A percentile compares a stretch with the other conserved stretches of the same genome.
These are phyloP conservation scores for Podaxis sp. DNA, from an alignment of 768 basidiomycete genomes.

Conservation along the genomic window DNA sequence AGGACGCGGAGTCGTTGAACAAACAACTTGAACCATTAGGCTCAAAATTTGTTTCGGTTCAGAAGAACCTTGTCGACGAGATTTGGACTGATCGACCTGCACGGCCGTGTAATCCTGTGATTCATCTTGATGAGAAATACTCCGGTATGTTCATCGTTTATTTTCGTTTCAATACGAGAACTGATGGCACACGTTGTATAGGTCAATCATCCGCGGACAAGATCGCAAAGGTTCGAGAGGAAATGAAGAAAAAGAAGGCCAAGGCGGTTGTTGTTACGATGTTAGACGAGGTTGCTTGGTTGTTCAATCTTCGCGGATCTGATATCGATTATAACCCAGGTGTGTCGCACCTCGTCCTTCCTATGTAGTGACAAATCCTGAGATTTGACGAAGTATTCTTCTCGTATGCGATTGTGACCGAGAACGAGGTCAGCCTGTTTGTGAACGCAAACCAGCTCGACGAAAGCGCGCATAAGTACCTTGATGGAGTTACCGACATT, in stretches of 20 bases:
- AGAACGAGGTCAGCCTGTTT: slow-evolving; percentile 63
- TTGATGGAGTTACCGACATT: slow-evolving; percentile 64
- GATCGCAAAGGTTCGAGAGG: slow-evolving; percentile 62
- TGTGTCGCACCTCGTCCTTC: slow-evolving; percentile 19
- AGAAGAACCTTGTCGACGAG: slow-evolving; percentile 72
- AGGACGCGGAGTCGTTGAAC: slow-evolving; percentile 62
- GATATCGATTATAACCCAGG: slow-evolving; percentile 87
- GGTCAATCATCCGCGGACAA: slow-evolving; percentile 69
- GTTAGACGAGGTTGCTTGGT: slow-evolving; percentile 94
- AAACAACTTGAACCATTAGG: slow-evolving; percentile 52
- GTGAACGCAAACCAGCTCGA: slow-evolving; percentile 56
- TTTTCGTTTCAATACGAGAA: not conserved
- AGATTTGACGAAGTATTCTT: slow-evolving; percentile 70
- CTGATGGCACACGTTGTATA: slow-evolving; percentile 18
- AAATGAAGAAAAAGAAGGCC: slow-evolving; percentile 59
- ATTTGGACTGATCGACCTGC: slow-evolving; percentile 77
- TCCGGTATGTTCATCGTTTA: slow-evolving; percentile 45
- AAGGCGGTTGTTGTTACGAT: slow-evolving; percentile 80
- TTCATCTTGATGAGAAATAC: slow-evolving; percentile 72
- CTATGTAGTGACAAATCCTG: not conserved
- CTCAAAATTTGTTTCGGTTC: slow-evolving; percentile 68
- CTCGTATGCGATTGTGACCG: slow-evolving; percentile 80
- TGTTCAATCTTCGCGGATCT: slow-evolving; percentile 88
- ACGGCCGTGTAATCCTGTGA: slow-evolving; percentile 66
- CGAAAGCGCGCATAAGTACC: slow-evolving; percentile 39